Conservation (phyloP, 805 yeast species). For the Wickerhamomyces strasburgensis region DNA sequence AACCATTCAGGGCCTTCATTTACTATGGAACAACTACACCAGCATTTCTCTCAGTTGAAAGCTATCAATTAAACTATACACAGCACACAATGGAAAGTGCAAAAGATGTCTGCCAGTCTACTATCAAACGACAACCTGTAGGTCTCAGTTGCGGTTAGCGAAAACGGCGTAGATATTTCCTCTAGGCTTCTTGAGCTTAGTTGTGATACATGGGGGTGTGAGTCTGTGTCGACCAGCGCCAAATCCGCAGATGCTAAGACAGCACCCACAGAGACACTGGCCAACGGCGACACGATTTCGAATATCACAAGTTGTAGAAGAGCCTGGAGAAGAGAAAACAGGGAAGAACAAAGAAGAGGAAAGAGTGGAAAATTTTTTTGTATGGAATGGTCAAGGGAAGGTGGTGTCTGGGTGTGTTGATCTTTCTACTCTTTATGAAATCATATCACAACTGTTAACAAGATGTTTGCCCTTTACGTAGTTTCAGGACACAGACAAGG, state of each 20-base stretch:
- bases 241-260: no score
- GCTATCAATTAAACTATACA: no score
- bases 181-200: conserved; percentile 19
- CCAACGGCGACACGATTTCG: conserved; percentile 3
- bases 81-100: no score
- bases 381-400: background rate
- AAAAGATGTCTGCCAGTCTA: conserved; percentile 27
- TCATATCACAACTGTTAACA: no score
- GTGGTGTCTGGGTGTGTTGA: conserved; percentile 5
- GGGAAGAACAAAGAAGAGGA: background rate
- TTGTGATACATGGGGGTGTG: conserved; percentile 6
- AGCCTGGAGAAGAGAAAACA: conserved; percentile 2
- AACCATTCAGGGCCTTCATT: no score
- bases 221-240: no score
- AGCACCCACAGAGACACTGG: no score
- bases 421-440: no score
- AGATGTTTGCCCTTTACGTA: no score
- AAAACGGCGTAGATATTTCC: conserved; percentile 20
- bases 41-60: no score
- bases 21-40: no score
- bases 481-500: no score
- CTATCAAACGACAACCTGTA: conserved; percentile 31
- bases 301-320: conserved; percentile 14
- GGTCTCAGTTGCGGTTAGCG: conserved; percentile 31
- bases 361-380: conserved; percentile 1